These are phyloP conservation scores for Polychaeton citri DNA, from an alignment of 2,329 filamentous ascomycete genomes.

Conservation along the genomic window DNA sequence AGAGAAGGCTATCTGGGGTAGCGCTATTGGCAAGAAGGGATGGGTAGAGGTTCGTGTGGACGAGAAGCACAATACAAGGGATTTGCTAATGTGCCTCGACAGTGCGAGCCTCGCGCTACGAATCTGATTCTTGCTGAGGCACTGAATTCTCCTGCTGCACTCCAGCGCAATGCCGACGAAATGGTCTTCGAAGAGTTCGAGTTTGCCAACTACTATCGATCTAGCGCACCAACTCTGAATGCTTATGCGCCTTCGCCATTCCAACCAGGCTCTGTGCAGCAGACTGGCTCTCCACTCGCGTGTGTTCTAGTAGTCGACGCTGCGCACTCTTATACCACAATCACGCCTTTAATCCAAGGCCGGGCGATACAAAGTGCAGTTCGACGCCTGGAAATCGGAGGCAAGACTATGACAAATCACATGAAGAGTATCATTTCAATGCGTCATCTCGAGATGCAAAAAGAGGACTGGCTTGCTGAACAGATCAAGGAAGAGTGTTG, in stretches of 20 bases:
- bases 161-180: conserved; percentile 88
- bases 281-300: conserved; percentile 46
- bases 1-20: conserved; percentile 90
- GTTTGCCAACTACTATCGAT: conserved; percentile 74
- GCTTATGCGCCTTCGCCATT: conserved; percentile 27
- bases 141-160: conserved; percentile 63
- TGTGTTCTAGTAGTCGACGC: conserved; percentile 80
- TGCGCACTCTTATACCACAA: conserved; percentile 83
- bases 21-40: conserved; percentile 58
- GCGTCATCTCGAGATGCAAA: conserved; percentile 88
- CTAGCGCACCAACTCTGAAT: conserved; percentile 59
- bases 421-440: conserved; percentile 79
- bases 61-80: conserved; percentile 4
- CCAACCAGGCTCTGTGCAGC: background rate
- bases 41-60: conserved; percentile 8
- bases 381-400: conserved; percentile 76
- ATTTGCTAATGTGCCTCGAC: conserved; percentile 2
- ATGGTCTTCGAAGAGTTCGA: conserved; percentile 96
- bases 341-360: conserved; percentile 75
- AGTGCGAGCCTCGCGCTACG: conserved; percentile 68
- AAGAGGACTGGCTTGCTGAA: conserved; percentile 86
- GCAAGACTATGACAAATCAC: conserved; percentile 87
- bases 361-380: conserved; percentile 68
- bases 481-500: conserved; percentile 89
- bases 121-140: conserved; percentile 75